phyloP scores from a whole-genome alignment of 257 asterid species.

The Thymus mandschuricus region DNA sequence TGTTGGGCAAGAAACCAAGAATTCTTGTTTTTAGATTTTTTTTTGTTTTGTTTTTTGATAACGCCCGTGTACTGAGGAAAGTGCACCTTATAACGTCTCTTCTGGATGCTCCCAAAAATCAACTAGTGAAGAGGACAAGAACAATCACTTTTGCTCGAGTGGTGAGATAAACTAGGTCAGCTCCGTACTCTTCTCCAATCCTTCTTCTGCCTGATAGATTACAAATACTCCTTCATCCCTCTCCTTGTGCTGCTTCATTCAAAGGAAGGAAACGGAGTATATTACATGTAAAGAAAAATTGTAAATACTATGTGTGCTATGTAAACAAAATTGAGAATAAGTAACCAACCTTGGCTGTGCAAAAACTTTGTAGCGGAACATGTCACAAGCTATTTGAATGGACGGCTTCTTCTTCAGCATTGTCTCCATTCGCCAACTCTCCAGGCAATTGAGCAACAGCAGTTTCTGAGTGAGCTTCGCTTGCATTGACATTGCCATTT shows the following conservation, averaged over 20 bases:
- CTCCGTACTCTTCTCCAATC: conserved; percentile 33
- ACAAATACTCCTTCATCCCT: conserved; percentile 35
- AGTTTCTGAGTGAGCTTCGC: conserved; percentile 31
- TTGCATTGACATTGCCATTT: conserved; percentile 34
- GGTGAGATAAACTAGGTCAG: conserved; percentile 31
- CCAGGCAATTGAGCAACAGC: conserved; percentile 26
- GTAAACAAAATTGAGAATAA: background rate
- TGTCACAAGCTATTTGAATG: conserved; percentile 35
- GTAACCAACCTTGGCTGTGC: conserved; percentile 37
- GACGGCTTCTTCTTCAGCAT: conserved; percentile 36
- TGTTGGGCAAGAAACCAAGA: conserved; percentile 35
- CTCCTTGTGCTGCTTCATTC: conserved; percentile 43
- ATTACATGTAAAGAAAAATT: conserved; percentile 18
- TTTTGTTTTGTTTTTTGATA: background rate
- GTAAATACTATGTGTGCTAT: background rate
- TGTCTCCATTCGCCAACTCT: conserved; percentile 44
- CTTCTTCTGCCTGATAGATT: conserved; percentile 37
- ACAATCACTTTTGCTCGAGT: conserved; percentile 25
- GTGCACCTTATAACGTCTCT: conserved; percentile 33
- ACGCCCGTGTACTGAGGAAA: conserved; percentile 40
- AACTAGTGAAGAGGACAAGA: conserved; percentile 41
- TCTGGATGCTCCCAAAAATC: conserved; percentile 37
- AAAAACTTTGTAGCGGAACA: conserved; percentile 30
- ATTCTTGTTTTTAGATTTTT: background rate
- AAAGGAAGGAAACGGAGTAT: conserved; percentile 18